Conservation (phyloP, 306 rosid species). For the Sesbania bispinosa region DNA sequence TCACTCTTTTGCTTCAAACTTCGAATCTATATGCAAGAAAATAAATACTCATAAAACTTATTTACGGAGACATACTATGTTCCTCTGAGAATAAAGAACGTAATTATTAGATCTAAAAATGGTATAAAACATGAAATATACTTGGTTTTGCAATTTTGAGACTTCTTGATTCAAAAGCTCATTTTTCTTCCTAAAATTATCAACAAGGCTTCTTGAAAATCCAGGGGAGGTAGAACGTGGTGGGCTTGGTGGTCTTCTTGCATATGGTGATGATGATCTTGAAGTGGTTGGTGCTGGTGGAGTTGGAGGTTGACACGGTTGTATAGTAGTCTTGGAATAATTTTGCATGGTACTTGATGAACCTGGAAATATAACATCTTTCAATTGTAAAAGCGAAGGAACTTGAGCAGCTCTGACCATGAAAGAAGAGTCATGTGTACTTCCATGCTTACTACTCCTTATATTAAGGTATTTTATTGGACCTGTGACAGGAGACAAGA, state of each 20-base stretch:
- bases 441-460: slow-evolving; percentile 41
- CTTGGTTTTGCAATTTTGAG: slow-evolving; percentile 64
- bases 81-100: background rate
- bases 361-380: slow-evolving; percentile 74
- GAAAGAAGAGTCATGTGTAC: slow-evolving; percentile 44
- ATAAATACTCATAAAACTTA: slow-evolving; percentile 25
- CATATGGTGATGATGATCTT: slow-evolving; percentile 59
- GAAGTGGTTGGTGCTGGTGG: slow-evolving; percentile 38
- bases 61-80: background rate
- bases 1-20: slow-evolving; percentile 54
- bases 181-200: slow-evolving; percentile 67
- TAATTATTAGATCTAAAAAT: background rate
- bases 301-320: slow-evolving; percentile 34
- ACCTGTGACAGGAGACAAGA: slow-evolving; percentile 62
- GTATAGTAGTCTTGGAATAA: slow-evolving; percentile 41
- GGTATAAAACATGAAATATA: slow-evolving; percentile 32
- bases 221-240: slow-evolving; percentile 65
- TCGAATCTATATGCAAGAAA: slow-evolving; percentile 48
- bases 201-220: slow-evolving; percentile 81
- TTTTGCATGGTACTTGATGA: slow-evolving; percentile 57
- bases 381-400: slow-evolving; percentile 55
- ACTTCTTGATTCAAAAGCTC: slow-evolving; percentile 66
- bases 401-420: slow-evolving; percentile 58
- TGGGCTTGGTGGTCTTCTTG: slow-evolving; percentile 83
- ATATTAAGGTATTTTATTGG: slow-evolving; percentile 60